Percentiles rank a stretch among this genome's conserved stretches.
These are phyloP conservation scores for Exophiala oligosperma DNA, from an alignment of 2,329 filamentous ascomycete genomes.

Conservation along the genomic window DNA sequence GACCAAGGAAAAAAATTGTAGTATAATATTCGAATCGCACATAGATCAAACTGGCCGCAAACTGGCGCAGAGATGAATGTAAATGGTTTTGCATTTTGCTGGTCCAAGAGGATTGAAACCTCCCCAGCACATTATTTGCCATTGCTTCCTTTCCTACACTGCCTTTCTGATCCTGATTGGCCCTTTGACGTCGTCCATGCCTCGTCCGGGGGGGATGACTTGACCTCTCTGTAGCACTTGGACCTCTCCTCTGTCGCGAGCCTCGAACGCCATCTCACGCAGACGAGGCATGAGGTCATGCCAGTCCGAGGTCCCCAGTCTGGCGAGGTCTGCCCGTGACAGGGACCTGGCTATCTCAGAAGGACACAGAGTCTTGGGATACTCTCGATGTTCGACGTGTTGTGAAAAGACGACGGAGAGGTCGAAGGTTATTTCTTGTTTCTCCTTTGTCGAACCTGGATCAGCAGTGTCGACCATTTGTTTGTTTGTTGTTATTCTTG, in stretches of 20 bases:
- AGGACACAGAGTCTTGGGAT: conserved; percentile 55
- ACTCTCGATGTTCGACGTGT: conserved; percentile 35
- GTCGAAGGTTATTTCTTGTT: not conserved
- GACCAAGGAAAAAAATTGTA: not conserved
- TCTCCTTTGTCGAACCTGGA: too few relatives aligned
- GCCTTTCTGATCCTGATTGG: conserved; percentile 41
- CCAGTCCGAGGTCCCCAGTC: conserved; percentile 40
- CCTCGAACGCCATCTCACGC: conserved; percentile 43
- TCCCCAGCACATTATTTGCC: not conserved
- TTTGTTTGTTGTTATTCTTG: too few relatives aligned
- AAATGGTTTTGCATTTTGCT: not conserved
- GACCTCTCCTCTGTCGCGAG: conserved; percentile 43
- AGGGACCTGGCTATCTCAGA: conserved; percentile 52
- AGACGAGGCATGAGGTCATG: conserved; percentile 49
- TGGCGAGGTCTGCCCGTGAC: conserved; percentile 39
- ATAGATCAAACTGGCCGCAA: not conserved
- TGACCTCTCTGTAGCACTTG: conserved; percentile 52
- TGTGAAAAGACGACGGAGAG: conserved; percentile 25
- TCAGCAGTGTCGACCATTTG: too few relatives aligned
- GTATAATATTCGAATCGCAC: not conserved
- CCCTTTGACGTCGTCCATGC: conserved; percentile 43
- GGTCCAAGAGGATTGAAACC: not conserved
- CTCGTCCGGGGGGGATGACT: conserved; percentile 31
- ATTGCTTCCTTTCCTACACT: not conserved
- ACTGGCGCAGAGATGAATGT: not conserved